These are phyloP conservation scores for Solanum tarijense DNA, from an alignment of 257 asterid species.

Conservation along the genomic window DNA sequence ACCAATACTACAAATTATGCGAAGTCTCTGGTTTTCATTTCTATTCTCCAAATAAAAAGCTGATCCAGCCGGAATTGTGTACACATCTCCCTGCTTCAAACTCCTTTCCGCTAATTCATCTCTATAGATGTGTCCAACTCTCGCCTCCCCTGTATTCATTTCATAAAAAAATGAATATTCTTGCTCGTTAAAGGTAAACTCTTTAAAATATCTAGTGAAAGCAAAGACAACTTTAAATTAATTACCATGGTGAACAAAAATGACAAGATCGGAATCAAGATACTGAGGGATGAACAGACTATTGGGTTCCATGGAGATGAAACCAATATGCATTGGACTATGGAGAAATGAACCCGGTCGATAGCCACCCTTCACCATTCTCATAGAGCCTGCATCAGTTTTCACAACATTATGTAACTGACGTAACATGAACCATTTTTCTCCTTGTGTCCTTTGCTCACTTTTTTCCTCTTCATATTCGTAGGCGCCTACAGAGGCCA, in stretches of 20 bases:
- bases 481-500: conserved; percentile 6
- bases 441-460: conserved; percentile 13
- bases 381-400: conserved; percentile 68
- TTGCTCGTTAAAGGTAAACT: not conserved
- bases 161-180: not conserved
- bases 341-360: not conserved
- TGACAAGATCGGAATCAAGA: conserved; percentile 64
- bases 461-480: not conserved
- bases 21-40: conserved; percentile 56
- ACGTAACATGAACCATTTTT: conserved; percentile 40
- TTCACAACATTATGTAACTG: conserved; percentile 36
- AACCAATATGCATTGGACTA: conserved; percentile 52
- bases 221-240: not conserved
- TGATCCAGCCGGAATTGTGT: conserved; percentile 60
- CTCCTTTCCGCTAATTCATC: conserved; percentile 55
- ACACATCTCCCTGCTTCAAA: conserved; percentile 64
- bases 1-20: conserved; percentile 49
- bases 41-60: conserved; percentile 59
- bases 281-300: conserved; percentile 81
- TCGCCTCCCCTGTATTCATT: conserved; percentile 58
- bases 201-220: not conserved
- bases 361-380: conserved; percentile 32
- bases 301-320: conserved; percentile 79
- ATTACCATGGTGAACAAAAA: conserved; percentile 61
- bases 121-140: conserved; percentile 58